Evolutionary conservation across 345 rosid genomes (phyloP).

Genomic region (Microcos paniculata): DNA sequence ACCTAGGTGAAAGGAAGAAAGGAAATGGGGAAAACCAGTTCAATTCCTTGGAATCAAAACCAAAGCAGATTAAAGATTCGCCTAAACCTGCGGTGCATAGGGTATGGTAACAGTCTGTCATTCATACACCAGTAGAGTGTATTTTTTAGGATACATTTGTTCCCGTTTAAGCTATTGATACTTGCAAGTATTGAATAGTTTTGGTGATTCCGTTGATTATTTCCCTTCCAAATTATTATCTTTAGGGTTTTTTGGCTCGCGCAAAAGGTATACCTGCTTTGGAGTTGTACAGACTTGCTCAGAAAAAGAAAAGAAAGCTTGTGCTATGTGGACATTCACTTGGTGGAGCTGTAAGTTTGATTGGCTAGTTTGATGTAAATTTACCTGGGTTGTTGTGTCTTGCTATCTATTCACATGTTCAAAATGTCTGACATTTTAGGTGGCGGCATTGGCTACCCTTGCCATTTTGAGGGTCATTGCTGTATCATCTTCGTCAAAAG

Average conservation of each 20-base stretch:
- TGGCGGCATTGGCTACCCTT: constrained; percentile 94
- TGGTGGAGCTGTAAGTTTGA: constrained; percentile 92
- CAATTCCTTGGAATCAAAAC: constrained; percentile 50
- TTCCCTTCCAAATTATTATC: constrained; percentile 7
- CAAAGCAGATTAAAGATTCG: constrained; percentile 50
- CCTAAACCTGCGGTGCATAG: constrained; percentile 97
- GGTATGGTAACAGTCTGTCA: constrained; percentile 40
- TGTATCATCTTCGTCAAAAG: constrained; percentile 75
- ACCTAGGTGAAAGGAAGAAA: constrained; percentile 37
- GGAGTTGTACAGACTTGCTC: constrained; percentile 93
- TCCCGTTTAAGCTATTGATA: background rate
- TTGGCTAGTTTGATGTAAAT: constrained; percentile 10
- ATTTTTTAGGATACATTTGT: background rate
- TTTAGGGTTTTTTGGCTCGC: constrained; percentile 93
- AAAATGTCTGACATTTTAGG: constrained; percentile 38
- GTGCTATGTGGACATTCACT: constrained; percentile 97
- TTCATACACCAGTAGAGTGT: constrained; percentile 5
- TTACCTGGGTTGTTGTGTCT: constrained; percentile 9
- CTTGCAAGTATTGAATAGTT: background rate
- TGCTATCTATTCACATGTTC: background rate
- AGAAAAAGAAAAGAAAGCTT: constrained; percentile 87
- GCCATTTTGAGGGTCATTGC: constrained; percentile 92
- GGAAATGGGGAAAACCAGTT: constrained; percentile 44
- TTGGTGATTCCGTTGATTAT: constrained; percentile 4
- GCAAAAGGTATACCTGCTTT: constrained; percentile 98